phyloP scores from a whole-genome alignment of 2,329 filamentous ascomycete genomes.

The Cordyceps cateniannulata region DNA sequence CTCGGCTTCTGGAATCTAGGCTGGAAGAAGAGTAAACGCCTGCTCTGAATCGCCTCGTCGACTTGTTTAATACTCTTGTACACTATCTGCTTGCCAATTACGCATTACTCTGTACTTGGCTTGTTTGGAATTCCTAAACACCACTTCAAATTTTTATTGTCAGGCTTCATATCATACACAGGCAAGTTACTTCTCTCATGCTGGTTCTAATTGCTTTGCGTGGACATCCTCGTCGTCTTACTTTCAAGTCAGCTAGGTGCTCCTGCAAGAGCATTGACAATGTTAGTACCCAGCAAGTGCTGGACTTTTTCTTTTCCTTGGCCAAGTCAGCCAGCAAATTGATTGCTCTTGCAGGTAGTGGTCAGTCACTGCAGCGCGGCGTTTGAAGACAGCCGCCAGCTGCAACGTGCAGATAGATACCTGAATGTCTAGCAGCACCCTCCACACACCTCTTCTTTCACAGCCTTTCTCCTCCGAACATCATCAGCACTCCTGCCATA shows the following conservation, averaged over 20 bases:
- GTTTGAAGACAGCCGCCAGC: conserved; percentile 1
- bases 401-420: background rate
- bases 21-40: background rate
- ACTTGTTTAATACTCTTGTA: background rate
- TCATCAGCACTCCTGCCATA: background rate
- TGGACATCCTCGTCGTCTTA: too few species aligned
- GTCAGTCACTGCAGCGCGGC: background rate
- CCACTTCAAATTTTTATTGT: background rate
- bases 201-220: background rate
- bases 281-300: background rate
- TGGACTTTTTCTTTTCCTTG: background rate
- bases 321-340: background rate
- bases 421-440: background rate
- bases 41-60: background rate
- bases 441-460: background rate
- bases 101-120: background rate
- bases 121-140: background rate
- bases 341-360: background rate
- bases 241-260: too few species aligned
- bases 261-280: too few species aligned
- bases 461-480: background rate
- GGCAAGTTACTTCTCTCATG: background rate
- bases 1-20: background rate
- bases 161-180: background rate
- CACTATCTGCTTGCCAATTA: background rate